Conservation (phyloP, 202 grass and related monocot genomes). For the Miscanthus sacchariflorus region DNA sequence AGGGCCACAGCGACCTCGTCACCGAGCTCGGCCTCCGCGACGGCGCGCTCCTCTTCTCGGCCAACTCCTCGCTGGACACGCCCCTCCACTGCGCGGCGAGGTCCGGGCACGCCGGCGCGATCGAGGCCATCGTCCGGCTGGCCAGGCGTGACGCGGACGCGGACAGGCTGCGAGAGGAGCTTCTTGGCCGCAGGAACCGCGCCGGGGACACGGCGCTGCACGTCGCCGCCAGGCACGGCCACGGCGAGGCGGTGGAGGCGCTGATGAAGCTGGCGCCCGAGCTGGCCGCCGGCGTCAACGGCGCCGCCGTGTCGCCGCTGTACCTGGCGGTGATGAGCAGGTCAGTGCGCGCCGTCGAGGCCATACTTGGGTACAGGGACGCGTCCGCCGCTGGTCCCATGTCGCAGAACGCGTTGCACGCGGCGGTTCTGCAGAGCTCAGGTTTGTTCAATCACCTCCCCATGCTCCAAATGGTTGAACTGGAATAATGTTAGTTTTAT, state of each 20-base stretch:
- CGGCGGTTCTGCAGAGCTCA: constrained; percentile 44
- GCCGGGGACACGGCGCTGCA: constrained; percentile 51
- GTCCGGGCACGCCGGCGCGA: constrained; percentile 11
- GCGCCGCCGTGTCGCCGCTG: constrained; percentile 46
- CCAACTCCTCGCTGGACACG: constrained; percentile 40
- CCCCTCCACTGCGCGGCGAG: constrained; percentile 59
- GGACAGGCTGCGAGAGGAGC: too few relatives aligned
- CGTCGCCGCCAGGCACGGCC: constrained; percentile 40
- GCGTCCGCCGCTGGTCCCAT: constrained; percentile 16
- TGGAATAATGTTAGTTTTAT: too few relatives aligned
- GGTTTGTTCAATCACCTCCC: not conserved
- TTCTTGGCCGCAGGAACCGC: not conserved
- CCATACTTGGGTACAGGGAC: not conserved
- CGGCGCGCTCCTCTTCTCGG: constrained; percentile 1
- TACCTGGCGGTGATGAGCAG: constrained; percentile 48
- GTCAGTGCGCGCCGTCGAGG: constrained; percentile 6
- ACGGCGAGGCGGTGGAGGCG: not conserved
- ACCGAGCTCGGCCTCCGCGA: constrained; percentile 16
- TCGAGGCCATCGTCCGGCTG: constrained; percentile 8
- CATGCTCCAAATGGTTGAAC: too few relatives aligned
- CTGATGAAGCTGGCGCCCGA: not conserved
- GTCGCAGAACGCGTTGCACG: constrained; percentile 52
- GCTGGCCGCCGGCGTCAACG: constrained; percentile 37
- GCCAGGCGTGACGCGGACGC: not conserved
- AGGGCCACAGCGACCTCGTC: constrained; percentile 29